A percentile compares a stretch with the other conserved stretches of the same genome.
phyloP scores from a whole-genome alignment of 495 filamentous ascomycete genomes.

The Talaromyces liani region DNA sequence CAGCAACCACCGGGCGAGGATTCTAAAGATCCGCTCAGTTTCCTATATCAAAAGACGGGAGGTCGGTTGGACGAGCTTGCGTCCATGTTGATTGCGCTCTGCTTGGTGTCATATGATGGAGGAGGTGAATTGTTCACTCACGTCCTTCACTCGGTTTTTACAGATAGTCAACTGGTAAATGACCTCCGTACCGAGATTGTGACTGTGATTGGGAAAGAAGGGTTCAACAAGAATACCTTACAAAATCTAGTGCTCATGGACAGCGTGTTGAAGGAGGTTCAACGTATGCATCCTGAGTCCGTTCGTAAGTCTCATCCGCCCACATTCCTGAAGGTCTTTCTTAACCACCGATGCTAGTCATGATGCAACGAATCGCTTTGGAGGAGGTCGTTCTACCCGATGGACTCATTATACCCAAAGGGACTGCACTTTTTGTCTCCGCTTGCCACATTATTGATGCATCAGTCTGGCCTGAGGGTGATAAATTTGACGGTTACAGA shows the following conservation, averaged over 20 bases:
- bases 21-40: conserved; percentile 5
- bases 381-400: conserved; percentile 13
- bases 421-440: conserved; percentile 10
- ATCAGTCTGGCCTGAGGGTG: conserved; percentile 19
- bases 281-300: conserved; percentile 26
- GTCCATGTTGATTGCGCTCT: conserved; percentile 11
- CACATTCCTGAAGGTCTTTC: background rate
- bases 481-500: conserved; percentile 46
- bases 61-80: conserved; percentile 15
- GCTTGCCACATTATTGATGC: conserved; percentile 14
- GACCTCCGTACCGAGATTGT: conserved; percentile 32
- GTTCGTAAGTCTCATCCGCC: conserved; percentile 21
- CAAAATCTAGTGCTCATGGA: conserved; percentile 38
- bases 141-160: conserved; percentile 4
- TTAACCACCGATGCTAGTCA: conserved; percentile 2
- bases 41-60: conserved; percentile 13
- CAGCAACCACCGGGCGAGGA: background rate
- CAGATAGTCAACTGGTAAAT: conserved; percentile 16
- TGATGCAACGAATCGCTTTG: conserved; percentile 7
- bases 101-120: conserved; percentile 2
- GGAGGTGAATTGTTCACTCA: background rate
- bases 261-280: conserved; percentile 37
- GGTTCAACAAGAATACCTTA: conserved; percentile 29
- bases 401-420: conserved; percentile 14
- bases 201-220: conserved; percentile 24